phyloP scores from a whole-genome alignment of 2,329 filamentous ascomycete species.

The Botrytis paeoniae region DNA sequence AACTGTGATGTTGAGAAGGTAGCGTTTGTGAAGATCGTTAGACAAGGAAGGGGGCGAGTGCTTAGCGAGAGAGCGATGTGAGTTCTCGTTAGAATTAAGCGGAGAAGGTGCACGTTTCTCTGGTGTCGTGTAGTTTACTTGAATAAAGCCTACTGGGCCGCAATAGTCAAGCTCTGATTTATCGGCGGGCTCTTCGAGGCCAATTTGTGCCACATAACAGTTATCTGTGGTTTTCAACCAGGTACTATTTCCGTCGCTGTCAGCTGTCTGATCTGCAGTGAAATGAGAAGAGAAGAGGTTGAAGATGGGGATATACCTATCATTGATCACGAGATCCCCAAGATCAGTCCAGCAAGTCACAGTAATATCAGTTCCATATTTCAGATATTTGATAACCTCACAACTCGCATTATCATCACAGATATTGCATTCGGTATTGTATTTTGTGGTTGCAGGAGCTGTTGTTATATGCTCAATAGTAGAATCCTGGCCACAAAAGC shows the following conservation, averaged over 20 bases:
- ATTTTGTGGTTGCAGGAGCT: conserved; percentile 22
- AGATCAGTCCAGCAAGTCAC: conserved; percentile 27
- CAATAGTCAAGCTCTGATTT: conserved; percentile 28
- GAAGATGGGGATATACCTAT: conserved; percentile 19
- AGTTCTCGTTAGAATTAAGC: not conserved
- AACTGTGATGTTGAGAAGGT: conserved; percentile 27
- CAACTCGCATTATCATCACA: conserved; percentile 25
- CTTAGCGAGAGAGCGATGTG: not conserved
- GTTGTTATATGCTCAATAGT: conserved; percentile 25
- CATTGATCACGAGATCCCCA: conserved; percentile 22
- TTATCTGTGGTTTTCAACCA: conserved; percentile 28
- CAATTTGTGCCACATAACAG: conserved; percentile 27
- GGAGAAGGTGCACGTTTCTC: not conserved
- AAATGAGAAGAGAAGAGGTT: not conserved
- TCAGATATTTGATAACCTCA: conserved; percentile 22
- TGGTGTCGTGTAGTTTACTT: conserved; percentile 23
- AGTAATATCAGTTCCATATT: conserved; percentile 23
- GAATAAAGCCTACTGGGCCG: conserved; percentile 27
- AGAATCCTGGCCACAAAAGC: conserved; percentile 24
- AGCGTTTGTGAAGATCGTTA: conserved; percentile 13
- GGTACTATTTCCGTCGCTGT: conserved; percentile 17
- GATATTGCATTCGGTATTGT: conserved; percentile 28
- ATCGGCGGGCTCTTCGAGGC: conserved; percentile 20
- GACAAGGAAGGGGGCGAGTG: not conserved
- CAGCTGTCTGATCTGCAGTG: not conserved